Base-by-base conservation (phyloP, 2,329 filamentous ascomycete genomes). In the Talaromyces islandicus region DNA sequence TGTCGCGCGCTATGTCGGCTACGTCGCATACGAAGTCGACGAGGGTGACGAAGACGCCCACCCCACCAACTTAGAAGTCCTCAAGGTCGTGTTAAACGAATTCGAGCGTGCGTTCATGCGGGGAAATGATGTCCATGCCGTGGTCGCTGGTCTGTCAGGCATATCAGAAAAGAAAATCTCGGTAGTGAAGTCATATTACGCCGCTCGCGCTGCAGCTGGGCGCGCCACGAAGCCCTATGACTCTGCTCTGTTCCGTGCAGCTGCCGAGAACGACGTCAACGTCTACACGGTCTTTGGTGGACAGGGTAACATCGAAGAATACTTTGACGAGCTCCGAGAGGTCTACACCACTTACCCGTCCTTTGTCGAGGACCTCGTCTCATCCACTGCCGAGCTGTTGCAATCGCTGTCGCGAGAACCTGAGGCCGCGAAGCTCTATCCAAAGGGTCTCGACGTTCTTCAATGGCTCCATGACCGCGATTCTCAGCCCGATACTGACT, bases 261-360 rank as follows among this genome's bases (percentile, higher is more conserved):
- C 91, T 10, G 87, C 89, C 53, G 92, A 97, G 64, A 88, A 86
- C 63, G 87, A 88, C 59, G 92, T 92, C 58, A 88, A 86, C 68
- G 85, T 99, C 62, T 99, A 96, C 80, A 92, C 88, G 65, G 92
- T 99, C 63, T 96, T 97, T 67, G 94, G 94, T 62, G 94, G 94
- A 7, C 94, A 99, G 75, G 94, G 94, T 68, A 99, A 99, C 77
- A 97, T 99, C 65, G 93, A 99, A 77, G 95, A 99, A 78, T 99
- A 99, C 78, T 99, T 99, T 70, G 93, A 99, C 67, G 94, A 99
- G 80, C 85, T 99, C 64, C 88, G 94, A 60, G 89, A 96, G 74
- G 85, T 97, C 61, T 93, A 93, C 80, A 87, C 83, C 69, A 96
- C 92, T 62, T 99, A 99, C 78, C 88, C 90, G 12, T 89, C 89